These are phyloP conservation scores for Acanthochlamys bracteata DNA, from an alignment of 106 monocot species.

Conservation along the genomic window DNA sequence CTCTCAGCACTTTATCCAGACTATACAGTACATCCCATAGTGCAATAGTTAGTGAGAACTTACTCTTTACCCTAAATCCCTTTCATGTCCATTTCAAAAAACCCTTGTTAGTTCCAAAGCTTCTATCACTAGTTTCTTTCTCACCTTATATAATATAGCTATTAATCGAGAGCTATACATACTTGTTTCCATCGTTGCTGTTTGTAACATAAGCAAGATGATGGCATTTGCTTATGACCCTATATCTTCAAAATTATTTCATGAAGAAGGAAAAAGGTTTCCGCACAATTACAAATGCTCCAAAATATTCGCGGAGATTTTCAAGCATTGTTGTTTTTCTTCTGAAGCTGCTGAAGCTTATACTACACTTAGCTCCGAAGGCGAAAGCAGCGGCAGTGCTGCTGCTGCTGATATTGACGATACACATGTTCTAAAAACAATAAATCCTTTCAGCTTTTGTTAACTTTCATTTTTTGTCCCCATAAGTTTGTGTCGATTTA, in stretches of 20 bases:
- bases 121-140: slow-evolving; percentile 31
- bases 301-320: slow-evolving; percentile 17
- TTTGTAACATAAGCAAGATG: slow-evolving; percentile 4
- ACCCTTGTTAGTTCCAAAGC: slow-evolving; percentile 25
- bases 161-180: not conserved
- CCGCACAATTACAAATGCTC: too few species aligned
- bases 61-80: slow-evolving; percentile 59
- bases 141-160: slow-evolving; percentile 1
- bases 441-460: too few species aligned
- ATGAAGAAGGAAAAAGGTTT: too few species aligned
- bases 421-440: slow-evolving; percentile 19
- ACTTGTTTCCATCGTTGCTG: not conserved
- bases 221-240: slow-evolving; percentile 25
- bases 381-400: slow-evolving; percentile 10
- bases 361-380: slow-evolving; percentile 22
- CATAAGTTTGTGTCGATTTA: not conserved
- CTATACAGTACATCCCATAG: too few species aligned
- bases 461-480: not conserved
- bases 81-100: slow-evolving; percentile 5
- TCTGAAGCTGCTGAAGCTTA: too few species aligned
- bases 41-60: too few species aligned
- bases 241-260: slow-evolving; percentile 16
- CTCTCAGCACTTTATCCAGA: not conserved
- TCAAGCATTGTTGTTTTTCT: slow-evolving; percentile 4
- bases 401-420: slow-evolving; percentile 34